Base-by-base conservation (phyloP, 179 eudicot species). In the Silene vulgaris region DNA sequence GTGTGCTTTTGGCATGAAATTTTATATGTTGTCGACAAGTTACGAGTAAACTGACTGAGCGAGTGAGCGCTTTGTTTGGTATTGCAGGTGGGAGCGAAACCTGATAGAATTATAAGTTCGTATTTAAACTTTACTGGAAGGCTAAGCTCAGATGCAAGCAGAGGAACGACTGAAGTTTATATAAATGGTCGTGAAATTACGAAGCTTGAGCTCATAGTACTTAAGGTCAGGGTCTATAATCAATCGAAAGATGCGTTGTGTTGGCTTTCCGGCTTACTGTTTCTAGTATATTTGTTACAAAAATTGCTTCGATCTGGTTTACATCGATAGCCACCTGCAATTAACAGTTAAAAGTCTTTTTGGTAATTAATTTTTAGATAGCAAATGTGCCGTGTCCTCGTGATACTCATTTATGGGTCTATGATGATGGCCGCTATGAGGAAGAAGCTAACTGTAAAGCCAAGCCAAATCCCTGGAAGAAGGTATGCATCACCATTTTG, bases 301-400 rank as follows among this genome's bases (percentile, higher is more conserved):
- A 43, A 45, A 9, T 9, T 45, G 14, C 52, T 45, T 45, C 52
- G 52, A 11, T 2, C 43, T 7, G 43, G 43, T 37, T 37, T 23
- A 1, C 19, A 40, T 12, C 12, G 37, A 63, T 63, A 63, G 35
- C 30, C 23, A 62, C 35, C 35, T 61, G 23, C 16, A 20, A 14
- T 61, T 43, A 43, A 80, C 14, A 60, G 35, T 5, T 43, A 29
- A 43, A 56, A 0, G 5, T 29, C 0, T 65, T 30, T 13, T 50
- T 35, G 2, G 8, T 78, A 17, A 50, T 72, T 32, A 70, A 21
- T 72, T 72, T 71, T 13, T 91, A 93, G 99, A 81, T 93, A 76
- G 99, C 98, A 4, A 87, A 88, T 29, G 97, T 96, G 48, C 97
- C 91, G 77, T 93, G 99, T 71, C 92, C 97, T 19, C 97, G 97